Percentiles rank a stretch among this genome's conserved stretches.
These are phyloP conservation scores for Furcasterigmium sp. DNA, from an alignment of 2,329 filamentous ascomycete genomes.

Conservation along the genomic window DNA sequence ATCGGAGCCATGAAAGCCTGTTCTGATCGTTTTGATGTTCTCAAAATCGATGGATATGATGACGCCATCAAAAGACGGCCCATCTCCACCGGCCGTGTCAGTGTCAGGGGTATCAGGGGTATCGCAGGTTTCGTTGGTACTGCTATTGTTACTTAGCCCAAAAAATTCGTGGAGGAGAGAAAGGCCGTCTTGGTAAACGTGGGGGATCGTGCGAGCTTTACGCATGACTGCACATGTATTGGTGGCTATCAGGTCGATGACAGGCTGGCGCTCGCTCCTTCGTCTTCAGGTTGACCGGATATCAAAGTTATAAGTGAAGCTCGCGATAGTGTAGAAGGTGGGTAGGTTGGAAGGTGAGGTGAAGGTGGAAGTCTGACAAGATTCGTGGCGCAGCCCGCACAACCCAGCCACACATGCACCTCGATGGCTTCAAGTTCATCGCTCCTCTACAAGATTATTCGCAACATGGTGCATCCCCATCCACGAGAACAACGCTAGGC, in stretches of 20 bases:
- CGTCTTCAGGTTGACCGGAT: background rate
- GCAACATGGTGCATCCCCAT: no score
- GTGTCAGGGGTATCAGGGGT: no score
- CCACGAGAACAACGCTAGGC: no score
- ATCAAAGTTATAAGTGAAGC: no score
- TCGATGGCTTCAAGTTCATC: no score
- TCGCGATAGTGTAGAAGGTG: no score
- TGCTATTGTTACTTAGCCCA: background rate
- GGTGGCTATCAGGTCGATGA: background rate
- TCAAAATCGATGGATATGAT: background rate
- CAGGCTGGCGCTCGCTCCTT: background rate
- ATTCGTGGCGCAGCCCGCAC: no score
- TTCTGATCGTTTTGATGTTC: background rate
- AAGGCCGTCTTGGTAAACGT: background rate
- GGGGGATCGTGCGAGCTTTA: background rate
- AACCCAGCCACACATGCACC: no score
- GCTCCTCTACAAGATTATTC: no score
- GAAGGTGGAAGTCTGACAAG: no score
- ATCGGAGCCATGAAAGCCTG: background rate
- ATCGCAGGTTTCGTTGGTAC: background rate
- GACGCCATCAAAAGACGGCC: background rate
- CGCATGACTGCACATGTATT: background rate
- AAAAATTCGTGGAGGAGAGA: background rate
- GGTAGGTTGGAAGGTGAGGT: no score
- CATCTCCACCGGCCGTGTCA: background rate